Evolutionary conservation across 768 basidiomycete genomes (phyloP), one percentile per base, ranked within the genome.

Genomic region (Lactifluus hygrophoroides): DNA sequence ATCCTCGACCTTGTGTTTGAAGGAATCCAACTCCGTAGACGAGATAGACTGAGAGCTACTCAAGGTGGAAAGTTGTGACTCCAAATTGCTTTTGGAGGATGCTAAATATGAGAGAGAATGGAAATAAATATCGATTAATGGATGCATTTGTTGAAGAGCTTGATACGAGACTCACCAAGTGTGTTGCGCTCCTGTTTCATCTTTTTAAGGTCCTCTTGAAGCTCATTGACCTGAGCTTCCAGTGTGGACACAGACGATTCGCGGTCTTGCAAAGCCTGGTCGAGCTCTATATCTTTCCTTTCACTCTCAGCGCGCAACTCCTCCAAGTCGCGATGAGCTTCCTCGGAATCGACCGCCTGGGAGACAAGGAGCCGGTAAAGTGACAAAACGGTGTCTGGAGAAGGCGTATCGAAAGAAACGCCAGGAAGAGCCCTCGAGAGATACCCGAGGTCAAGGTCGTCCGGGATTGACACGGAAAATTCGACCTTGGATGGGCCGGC

Each of bases 251-350:
- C 70, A 48, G 77, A 71, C 1, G 75, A 80, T 67, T 93, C 88
- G 52, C 79, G 80, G 68, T 93, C 90, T 65, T 90, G 86, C 35
- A 90, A 69, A 6, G 88, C 83, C 71, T 92, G 90, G 69, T 93
- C 90, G 35, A 92, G 74, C 69, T 94, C 90, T 2, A 93, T 75
- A 54, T 91, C 89, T 69, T 85, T 86, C 70, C 79, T 80, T 65
- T 88, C 80, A 10, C 76, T 68, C 47, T 84, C 82, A 3, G 88
- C 88, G 43, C 77, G 82, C 57, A 79, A 71, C 61, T 85, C 86
- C 69, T 93, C 90, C 34, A 88, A 70, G 59, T 89, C 85, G 51
- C 81, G 74, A 49, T 80, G 77, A 3, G 77, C 70, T 57, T 70
- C 73, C 54, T 88, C 84, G 17, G 81, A 68, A 56, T 82, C 81